Base-by-base conservation (phyloP, 2,329 filamentous ascomycete genomes). In the Penicillium sp. region DNA sequence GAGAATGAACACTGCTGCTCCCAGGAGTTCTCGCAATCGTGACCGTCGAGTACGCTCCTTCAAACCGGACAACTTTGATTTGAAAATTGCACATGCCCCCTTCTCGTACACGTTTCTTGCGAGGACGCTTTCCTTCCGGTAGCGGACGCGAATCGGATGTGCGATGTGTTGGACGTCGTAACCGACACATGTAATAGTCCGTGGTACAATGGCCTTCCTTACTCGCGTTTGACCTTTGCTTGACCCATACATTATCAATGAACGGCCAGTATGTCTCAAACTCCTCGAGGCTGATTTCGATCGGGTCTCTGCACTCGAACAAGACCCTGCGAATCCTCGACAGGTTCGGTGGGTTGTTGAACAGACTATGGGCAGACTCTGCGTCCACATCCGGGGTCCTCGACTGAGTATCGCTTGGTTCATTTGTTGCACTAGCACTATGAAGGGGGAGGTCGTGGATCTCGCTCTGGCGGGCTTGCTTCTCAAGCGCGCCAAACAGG, bases 211-310 rank as follows among this genome's bases (percentile, higher is more conserved):
- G 69, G 3, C 73, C 73, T 53, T 70, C 71, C 56, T 72, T 72
- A 57, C 69, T 74, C 7, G 71, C 63, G 51, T 73, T 71, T 14
- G 67, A 69, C 52, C 75, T 69, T 55, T 76, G 73, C 47, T 76
- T 76, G 10, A 77, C 74, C 75, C 75, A 78, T n/a, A 77, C 72
- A 56, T 78, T 78, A 57, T 78, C 76, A 44, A 78, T 73, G 46
- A 75, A 78, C 6, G 75, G 75, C 70, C 74, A 77, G 56, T 76
- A 77, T 14, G 66, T 71, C 51, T 76, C 73, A 52, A 76, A 78
- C 46, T 78, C 76, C 22, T 72, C 69, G 33, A 73, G 58, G 16
- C 70, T 73, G 41, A 78, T 72, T 61, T 78, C 75, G 45, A 78
- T 72, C 6, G 74, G 70, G 35, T 77, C 74, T 42, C 70, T 73